Evolutionary conservation across 352 stramenopile species (phyloP), one percentile per base, ranked within the genome.

Genomic region (Pythium aphanidermatum): DNA sequence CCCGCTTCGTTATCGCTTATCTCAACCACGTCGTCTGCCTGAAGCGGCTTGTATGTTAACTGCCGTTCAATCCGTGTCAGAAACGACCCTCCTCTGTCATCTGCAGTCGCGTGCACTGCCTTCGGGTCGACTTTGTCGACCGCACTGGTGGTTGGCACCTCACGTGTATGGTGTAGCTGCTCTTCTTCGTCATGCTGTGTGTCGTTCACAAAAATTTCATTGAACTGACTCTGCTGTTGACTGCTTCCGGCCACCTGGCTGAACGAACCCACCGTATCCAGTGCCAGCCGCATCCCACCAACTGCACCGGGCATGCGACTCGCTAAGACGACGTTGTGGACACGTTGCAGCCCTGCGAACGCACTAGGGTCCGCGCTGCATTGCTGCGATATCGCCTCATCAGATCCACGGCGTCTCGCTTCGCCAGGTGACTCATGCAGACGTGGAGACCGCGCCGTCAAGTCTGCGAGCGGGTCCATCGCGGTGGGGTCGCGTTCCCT

Each of bases 351-450:
- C 5, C 63, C 62, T 17, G 55, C n/a, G 48, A 90, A 86, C 21
- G 74, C 68, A 41, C 35, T 73, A 29, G 65, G 60, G 48, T 86
- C 73, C 5, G 78, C 73, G 36, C 78, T 87, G 60, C 63, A 85
- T 44, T 90, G 78, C 52, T 58, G 58, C 0, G 70, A 76, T 25
- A 42, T 61, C 26, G 73, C 78, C 33, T 61, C 76, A 42, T 55
- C 65, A 11, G 55, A 56, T 24, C 47, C 37, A 17, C 30, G 41
- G 20, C 20, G 28, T 24, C 46, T 41, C 7, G 20, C 27, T 3
- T n/a, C 32, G 16, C 28, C 19, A 10, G 36, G 25, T 30, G 17
- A 19, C 37, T 42, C 39, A 38, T 58, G 31, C 20, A 32, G 28
- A 26, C 38, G 46, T 33, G 61, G 32, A 31, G 72, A 70, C 14